Evolutionary conservation across 75 land plant genomes (phyloP), one percentile per base, ranked within the genome.

Genomic region (Azolla pinnata): DNA sequence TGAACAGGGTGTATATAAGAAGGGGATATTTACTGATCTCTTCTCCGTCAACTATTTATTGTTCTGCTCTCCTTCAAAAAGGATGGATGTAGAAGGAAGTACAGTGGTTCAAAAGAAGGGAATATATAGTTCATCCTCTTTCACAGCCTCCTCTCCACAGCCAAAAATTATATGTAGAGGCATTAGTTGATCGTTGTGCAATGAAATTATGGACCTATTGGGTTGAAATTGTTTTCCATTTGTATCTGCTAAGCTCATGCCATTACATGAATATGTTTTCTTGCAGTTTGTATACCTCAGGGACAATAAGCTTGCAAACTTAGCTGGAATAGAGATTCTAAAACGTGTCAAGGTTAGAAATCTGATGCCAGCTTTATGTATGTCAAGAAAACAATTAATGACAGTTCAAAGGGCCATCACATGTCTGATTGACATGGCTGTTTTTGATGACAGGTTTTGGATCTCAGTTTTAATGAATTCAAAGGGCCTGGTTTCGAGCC

Each of bases 401-500:
- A n/a, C 47, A 59, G 2, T 16, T 33, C 9, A 9, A 31, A 33
- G 23, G 27, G 23, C 19, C 8, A 18, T 59, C 17, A 17, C 45
- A 60, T 60, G 4, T 60, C 40, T 20, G 35, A 21, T 59, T 40
- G 42, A 40, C n/a, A 29, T 27, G 23, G 0, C 27, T 20, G 18
- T 44, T 14, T 59, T 34, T 42, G 47, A 34, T 59, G 8, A 23
- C 60, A 86, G 96, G 97, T 92, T 49, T 83, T 92, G 63, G 97
- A 92, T 77, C 71, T 92, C 57, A 92, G 97, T 49, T 92, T 92
- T 60, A 92, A 92, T 69, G 84, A 88, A 33, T 92, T 92, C 59
- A 88, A 88, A 64, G 89, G 84, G 12, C 77, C 88, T 44, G 97
- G 86, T 25, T 92, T 92, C 78, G 93, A 92, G 70, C 85, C 95